Base-by-base conservation (phyloP, 306 rosid species). In the Mimosa bimucronata region DNA sequence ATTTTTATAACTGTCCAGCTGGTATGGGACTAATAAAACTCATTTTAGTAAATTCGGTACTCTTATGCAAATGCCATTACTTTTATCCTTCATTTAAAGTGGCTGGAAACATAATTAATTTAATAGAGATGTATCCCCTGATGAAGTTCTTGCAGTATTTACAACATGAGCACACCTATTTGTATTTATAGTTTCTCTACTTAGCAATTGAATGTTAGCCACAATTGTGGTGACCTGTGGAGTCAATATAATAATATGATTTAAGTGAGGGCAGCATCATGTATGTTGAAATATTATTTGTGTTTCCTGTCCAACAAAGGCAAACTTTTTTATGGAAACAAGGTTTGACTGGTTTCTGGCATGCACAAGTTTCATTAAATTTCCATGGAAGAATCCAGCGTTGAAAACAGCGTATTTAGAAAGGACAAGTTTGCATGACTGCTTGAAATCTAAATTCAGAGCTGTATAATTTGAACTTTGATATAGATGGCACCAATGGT, bases 1-100 rank as follows among this genome's bases (percentile, higher is more conserved):
- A 95, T 95, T 86, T 95, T 95, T 76, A 91, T 95, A 64, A 86
- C 91, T 18, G 94, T 95, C 79, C 98, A 93, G 80, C 88, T 95
- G 93, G 99, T 95, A 91, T 71, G 91, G 37, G 57, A 75, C 68
- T 66, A 26, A 52, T 73, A 25, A n/a, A 50, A 66, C 79, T 34
- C 61, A 55, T 46, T 71, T 38, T 77, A 76, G 34, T 66, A 18
- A 60, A 76, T 75, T 75, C 62, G 58, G 50, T 84, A 26, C 23
- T 75, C 65, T 58, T 70, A 5, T 69, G 25, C 74, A 29, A 52
- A 58, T 46, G 37, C 55, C 75, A 53, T 57, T 61, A 30, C 62
- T 46, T 74, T 78, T 77, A 14, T 34, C 75, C 52, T 66, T 38
- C 30, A 28, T 37, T 77, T 19, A 12, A 48, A 45, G 74, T 14